These are phyloP conservation scores for Aspergillus homomorphus DNA, from an alignment of 495 filamentous ascomycete genomes.

Conservation along the genomic window DNA sequence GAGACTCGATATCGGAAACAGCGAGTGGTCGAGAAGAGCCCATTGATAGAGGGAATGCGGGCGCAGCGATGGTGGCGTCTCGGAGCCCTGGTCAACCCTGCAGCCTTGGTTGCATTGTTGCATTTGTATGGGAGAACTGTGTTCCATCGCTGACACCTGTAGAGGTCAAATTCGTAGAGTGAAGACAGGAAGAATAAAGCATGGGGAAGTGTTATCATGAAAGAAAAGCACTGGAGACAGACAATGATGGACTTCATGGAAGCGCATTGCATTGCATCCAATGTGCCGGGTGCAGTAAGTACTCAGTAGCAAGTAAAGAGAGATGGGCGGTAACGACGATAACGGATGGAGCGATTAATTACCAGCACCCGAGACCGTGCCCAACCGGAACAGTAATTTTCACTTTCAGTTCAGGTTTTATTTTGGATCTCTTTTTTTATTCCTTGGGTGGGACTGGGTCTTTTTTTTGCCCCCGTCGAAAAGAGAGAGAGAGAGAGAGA, in stretches of 20 bases:
- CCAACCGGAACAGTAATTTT: slow-evolving; percentile 3
- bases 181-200: too few relatives aligned
- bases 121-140: slow-evolving; percentile 2
- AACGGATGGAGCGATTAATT: not conserved
- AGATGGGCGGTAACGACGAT: too few relatives aligned
- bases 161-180: too few relatives aligned
- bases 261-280: too few relatives aligned
- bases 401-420: not conserved
- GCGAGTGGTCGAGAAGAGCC: not conserved
- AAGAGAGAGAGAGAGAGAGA: too few relatives aligned
- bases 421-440: not conserved
- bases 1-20: slow-evolving; percentile 3
- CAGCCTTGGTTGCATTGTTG: slow-evolving; percentile 15
- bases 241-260: too few relatives aligned
- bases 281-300: too few relatives aligned
- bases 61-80: slow-evolving; percentile 17
- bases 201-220: too few relatives aligned
- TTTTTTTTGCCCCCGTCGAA: not conserved
- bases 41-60: not conserved
- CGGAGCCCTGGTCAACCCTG: slow-evolving; percentile 18
- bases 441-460: not conserved
- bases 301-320: not conserved
- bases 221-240: too few relatives aligned
- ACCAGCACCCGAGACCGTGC: not conserved
- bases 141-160: not conserved